Percentiles rank a stretch among this genome's conserved stretches.
Conservation (phyloP, 1,139 yeast species). For the Lodderomyces theae region DNA sequence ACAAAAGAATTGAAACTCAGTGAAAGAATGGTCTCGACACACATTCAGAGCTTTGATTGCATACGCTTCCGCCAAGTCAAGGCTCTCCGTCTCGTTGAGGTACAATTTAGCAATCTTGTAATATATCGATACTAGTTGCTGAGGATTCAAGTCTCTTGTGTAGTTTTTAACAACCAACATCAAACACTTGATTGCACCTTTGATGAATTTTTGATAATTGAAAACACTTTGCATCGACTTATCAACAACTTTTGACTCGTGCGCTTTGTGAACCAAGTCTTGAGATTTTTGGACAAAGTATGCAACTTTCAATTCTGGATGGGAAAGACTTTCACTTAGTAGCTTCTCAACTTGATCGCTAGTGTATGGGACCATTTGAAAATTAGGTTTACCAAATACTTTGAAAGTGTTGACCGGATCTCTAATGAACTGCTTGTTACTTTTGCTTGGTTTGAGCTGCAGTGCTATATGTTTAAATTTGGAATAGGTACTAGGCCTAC, state of each 20-base stretch:
- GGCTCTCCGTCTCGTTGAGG: constrained; percentile 39
- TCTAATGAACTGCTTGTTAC: too few relatives aligned
- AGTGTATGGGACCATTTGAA: background rate
- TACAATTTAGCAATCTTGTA: constrained; percentile 36
- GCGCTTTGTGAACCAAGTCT: constrained; percentile 22
- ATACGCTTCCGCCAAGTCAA: constrained; percentile 39
- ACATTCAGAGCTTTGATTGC: constrained; percentile 34
- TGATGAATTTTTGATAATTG: constrained; percentile 36
- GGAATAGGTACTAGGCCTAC: background rate
- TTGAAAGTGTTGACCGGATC: too few relatives aligned
- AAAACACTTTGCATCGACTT: constrained; percentile 18
- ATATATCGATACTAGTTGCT: constrained; percentile 29
- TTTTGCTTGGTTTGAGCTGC: too few relatives aligned
- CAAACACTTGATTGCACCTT: constrained; percentile 37
- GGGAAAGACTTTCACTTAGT: background rate
- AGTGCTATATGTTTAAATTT: background rate
- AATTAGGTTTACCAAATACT: background rate
- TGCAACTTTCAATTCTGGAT: constrained; percentile 3
- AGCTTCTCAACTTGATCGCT: background rate
- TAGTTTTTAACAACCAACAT: constrained; percentile 30
- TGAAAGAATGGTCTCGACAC: constrained; percentile 31
- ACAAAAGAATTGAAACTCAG: constrained; percentile 22
- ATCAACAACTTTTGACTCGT: constrained; percentile 16
- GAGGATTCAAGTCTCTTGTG: constrained; percentile 24
- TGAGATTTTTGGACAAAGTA: constrained; percentile 3